Base-by-base conservation (phyloP, 164 flowering plant species). In the Kalanchoe fedtschenkoi region DNA sequence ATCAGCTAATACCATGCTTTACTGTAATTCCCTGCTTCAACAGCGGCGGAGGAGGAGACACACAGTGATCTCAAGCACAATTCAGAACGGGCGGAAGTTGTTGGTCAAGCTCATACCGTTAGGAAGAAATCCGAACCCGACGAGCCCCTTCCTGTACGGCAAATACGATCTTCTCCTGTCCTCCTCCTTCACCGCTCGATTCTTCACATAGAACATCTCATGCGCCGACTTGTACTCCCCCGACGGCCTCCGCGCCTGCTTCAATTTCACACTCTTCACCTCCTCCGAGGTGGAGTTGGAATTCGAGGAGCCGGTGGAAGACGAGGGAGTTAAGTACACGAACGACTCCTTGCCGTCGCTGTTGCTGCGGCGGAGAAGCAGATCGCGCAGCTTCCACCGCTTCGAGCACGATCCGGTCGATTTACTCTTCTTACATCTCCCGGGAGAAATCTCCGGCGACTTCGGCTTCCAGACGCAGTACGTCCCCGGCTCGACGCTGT, bases 401-500 rank as follows among this genome's bases (percentile, higher is more conserved):
- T 34, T 58, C 61, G 61, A 58, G 21, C 41, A 22, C 42, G 61
- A 58, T 58, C 61, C 61, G 3, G 28, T 58, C 9, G 61, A 58
- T 15, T 58, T 58, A 37, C 61, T 58, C 42, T 58, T 58, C 14
- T 58, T 37, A 22, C 61, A 58, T 32, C 41, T 58, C 2, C 24
- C 21, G 4, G 41, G 61, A 5, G 41, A 17, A 3, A 24, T 5
- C 1, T 9, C 24, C 28, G 39, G 61, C 3, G 61, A 13, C 26
- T 3, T 19, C 35, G 34, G 60, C 41, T 17, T 58, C 61, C 61
- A 58, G 6, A 58, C 61, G 41, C 61, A 58, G 41, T 58, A 58
- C 39, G 21, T 34, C 15, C 61, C 41, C 7, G 60, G 11, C 38
- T 5, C 54, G 6, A 46, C 54, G 0, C 32, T 11, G 17, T 26